Conservation (phyloP, 2,329 filamentous ascomycete genomes). For the Periconia digitata region DNA sequence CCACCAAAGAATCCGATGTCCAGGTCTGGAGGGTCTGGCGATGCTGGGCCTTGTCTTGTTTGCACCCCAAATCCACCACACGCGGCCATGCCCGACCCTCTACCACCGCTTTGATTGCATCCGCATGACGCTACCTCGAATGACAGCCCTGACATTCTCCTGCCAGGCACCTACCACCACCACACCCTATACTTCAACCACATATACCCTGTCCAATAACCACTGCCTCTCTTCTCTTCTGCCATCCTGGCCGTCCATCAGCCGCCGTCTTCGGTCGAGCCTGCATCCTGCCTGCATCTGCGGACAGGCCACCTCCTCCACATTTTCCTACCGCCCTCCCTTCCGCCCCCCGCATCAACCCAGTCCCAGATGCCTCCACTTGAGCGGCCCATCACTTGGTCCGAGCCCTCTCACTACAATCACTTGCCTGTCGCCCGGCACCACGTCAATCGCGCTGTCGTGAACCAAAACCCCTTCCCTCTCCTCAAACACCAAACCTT, state of each 20-base stretch:
- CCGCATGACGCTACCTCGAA: constrained; percentile 7
- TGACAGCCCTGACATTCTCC: no score
- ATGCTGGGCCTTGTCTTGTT: background rate
- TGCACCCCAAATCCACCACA: constrained; percentile 10
- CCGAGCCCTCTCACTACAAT: constrained; percentile 48
- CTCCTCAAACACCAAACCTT: constrained; percentile 63
- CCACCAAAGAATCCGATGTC: constrained; percentile 10
- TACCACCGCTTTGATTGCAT: constrained; percentile 15
- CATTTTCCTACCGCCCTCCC: background rate
- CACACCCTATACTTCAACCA: constrained; percentile 29
- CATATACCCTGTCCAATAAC: constrained; percentile 31
- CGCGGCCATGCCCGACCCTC: constrained; percentile 7
- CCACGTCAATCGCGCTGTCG: constrained; percentile 60
- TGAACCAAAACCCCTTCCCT: constrained; percentile 55
- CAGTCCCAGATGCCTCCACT: constrained; percentile 50
- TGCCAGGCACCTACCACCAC: constrained; percentile 20
- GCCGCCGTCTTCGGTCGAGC: constrained; percentile 17
- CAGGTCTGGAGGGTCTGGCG: constrained; percentile 11
- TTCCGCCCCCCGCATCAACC: constrained; percentile 8
- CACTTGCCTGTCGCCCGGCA: constrained; percentile 60
- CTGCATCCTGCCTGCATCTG: constrained; percentile 14
- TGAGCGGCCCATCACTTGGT: constrained; percentile 41
- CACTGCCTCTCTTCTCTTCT: background rate
- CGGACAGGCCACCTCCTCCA: background rate
- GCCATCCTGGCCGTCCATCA: constrained; percentile 15